Evolutionary conservation across 2,329 filamentous ascomycete species (phyloP).

Genomic region (Aotearoamyces nothofagi): DNA sequence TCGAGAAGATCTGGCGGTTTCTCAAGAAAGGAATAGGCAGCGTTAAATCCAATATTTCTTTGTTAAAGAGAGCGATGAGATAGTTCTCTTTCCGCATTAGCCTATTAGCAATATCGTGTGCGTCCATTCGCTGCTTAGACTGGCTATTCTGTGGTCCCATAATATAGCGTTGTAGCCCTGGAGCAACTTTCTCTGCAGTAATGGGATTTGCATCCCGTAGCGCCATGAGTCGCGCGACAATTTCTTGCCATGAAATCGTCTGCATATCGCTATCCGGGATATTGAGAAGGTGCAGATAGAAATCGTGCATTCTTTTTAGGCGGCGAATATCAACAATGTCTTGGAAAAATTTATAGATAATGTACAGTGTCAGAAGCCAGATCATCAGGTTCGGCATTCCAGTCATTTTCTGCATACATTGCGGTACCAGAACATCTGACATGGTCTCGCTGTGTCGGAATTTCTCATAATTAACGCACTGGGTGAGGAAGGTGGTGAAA

Average conservation of each 20-base stretch:
- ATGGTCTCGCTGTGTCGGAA: constrained; percentile 36
- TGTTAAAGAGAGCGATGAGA: constrained; percentile 92
- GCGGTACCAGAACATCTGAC: constrained; percentile 38
- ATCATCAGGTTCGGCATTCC: constrained; percentile 22
- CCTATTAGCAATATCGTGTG: constrained; percentile 91
- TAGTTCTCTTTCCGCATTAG: constrained; percentile 97
- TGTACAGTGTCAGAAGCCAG: constrained; percentile 52
- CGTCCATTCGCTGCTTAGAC: constrained; percentile 87
- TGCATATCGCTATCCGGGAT: constrained; percentile 58
- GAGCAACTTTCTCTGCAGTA: constrained; percentile 45
- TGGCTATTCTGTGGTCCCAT: constrained; percentile 71
- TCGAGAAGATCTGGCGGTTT: constrained; percentile 70
- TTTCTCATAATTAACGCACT: constrained; percentile 51
- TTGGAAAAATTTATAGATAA: constrained; percentile 42
- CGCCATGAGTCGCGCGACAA: constrained; percentile 54
- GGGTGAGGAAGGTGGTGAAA: constrained; percentile 52
- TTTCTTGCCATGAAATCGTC: constrained; percentile 58
- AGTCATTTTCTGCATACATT: constrained; percentile 32
- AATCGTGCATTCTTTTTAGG: constrained; percentile 50
- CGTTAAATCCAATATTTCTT: constrained; percentile 79
- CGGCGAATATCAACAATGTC: constrained; percentile 42
- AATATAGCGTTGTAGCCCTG: constrained; percentile 38
- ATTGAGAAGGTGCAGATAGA: constrained; percentile 52
- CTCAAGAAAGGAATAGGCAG: constrained; percentile 73
- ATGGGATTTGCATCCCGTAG: constrained; percentile 54